Base-by-base conservation (phyloP, 352 stramenopile genomes). In the Globisporangium paddicum region DNA sequence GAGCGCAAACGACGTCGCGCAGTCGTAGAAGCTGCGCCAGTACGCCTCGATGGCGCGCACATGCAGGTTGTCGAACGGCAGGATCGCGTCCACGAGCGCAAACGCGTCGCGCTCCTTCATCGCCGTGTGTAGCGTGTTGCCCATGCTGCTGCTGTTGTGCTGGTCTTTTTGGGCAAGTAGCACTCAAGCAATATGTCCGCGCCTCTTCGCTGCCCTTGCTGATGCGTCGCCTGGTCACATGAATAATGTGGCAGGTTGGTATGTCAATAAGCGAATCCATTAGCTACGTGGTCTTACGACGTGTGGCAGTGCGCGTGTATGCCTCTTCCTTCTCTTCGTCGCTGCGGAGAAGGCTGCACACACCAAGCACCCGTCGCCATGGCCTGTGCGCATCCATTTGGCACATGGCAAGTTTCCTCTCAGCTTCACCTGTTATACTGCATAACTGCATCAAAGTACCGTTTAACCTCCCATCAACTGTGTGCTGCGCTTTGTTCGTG, bases 1-100 rank as follows among this genome's bases (percentile, higher is more conserved):
- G 38, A 93, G 69, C 46, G 77, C 82, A 23, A 93, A 93, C 18
- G 73, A 86, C 60, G 72, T 71, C 14, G 82, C 82, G 57, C 79
- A 77, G 62, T 92, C 82, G 62, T 90, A 95, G 66, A 95, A 95
- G 53, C 68, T 85, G 37, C 80, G 80, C 86, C 86, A 95, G 57
- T 89, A 86, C 44, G 69, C 71, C 63, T 95, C 84, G n/a, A 95
- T 75, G 58, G 88, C 80, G 19, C 62, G 62, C 21, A 90, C 64
- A 5, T 68, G 68, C 32, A 95, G 73, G 59, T 90, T 86, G 55
- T 93, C 82, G 52, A 86, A 95, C 16, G 86, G 79, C 9, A 83
- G 37, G 50, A 93, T 78, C 32, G 66, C 81, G 14, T 90, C 76
- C 26, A 62, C 71, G 41, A 93, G 70, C 38, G 40, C 65, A n/a